These are phyloP conservation scores for Kitagawia praeruptora DNA, from an alignment of 129 eudicot species.

Conservation along the genomic window DNA sequence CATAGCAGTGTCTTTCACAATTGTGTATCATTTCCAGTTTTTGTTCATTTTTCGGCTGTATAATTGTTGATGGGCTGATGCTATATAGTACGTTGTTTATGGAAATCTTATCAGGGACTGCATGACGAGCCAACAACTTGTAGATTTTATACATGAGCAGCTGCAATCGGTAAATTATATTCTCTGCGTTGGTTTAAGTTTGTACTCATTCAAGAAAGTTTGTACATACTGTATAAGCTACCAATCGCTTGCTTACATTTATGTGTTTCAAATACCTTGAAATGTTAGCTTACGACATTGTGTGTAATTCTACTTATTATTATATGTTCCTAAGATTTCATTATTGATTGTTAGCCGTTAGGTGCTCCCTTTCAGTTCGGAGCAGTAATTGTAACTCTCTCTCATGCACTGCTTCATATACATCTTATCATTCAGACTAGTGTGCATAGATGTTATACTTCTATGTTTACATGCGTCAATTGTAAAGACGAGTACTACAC, in stretches of 20 bases:
- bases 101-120: conserved; percentile 62
- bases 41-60: neutral
- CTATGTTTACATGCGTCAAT: neutral
- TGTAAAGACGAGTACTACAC: neutral
- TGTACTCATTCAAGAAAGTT: neutral
- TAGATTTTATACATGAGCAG: conserved; percentile 70
- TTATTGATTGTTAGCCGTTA: neutral
- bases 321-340: neutral
- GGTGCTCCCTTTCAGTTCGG: neutral
- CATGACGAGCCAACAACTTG: conserved; percentile 91
- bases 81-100: neutral
- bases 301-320: neutral
- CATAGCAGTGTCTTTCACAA: neutral
- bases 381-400: neutral
- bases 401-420: neutral
- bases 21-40: neutral
- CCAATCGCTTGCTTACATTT: neutral
- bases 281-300: neutral
- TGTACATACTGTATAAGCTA: neutral
- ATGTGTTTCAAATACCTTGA: neutral
- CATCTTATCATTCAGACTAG: neutral
- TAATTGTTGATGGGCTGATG: neutral
- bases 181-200: neutral
- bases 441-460: neutral
- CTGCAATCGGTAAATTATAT: conserved; percentile 48